Percentiles rank a stretch among this genome's conserved stretches.
Conservation (phyloP, 2,329 filamentous ascomycete genomes). For the Lasiodiplodia citricola region DNA sequence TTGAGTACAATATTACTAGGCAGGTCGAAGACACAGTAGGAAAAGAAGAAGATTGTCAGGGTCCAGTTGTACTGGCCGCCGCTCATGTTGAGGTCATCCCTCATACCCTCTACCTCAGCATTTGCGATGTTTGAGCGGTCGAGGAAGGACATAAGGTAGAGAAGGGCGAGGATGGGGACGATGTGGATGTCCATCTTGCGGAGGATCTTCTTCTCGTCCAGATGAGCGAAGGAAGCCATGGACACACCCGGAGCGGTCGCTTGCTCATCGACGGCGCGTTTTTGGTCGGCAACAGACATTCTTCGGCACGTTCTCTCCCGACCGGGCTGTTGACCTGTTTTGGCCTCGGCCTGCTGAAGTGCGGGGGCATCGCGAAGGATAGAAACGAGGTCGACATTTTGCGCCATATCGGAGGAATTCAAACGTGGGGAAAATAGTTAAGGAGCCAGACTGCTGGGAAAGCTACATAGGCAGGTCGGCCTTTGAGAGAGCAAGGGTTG, state of each 20-base stretch:
- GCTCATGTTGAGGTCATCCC: conserved; percentile 32
- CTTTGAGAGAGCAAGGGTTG: not conserved
- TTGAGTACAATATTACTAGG: conserved; percentile 66
- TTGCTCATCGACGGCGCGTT: not conserved
- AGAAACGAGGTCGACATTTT: not conserved
- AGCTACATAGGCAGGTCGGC: not conserved
- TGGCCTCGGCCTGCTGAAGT: not conserved
- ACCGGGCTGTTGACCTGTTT: not conserved
- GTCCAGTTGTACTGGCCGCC: conserved; percentile 68
- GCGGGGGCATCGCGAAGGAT: not conserved
- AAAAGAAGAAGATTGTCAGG: conserved; percentile 66
- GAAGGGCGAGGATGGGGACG: conserved; percentile 32
- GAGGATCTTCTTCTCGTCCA: conserved; percentile 34
- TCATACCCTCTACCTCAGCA: conserved; percentile 44
- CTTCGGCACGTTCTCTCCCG: not conserved
- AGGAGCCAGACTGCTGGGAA: not conserved
- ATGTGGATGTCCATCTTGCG: conserved; percentile 32
- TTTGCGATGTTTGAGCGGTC: conserved; percentile 46
- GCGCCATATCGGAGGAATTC: not conserved
- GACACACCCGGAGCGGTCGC: not conserved
- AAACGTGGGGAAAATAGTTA: not conserved
- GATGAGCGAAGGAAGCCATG: conserved; percentile 30
- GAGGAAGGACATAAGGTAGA: conserved; percentile 40
- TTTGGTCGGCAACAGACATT: not conserved
- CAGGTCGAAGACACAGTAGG: conserved; percentile 44